These are phyloP conservation scores for Termitomyces eurrhizus DNA, from an alignment of 768 basidiomycete species.

Conservation along the genomic window DNA sequence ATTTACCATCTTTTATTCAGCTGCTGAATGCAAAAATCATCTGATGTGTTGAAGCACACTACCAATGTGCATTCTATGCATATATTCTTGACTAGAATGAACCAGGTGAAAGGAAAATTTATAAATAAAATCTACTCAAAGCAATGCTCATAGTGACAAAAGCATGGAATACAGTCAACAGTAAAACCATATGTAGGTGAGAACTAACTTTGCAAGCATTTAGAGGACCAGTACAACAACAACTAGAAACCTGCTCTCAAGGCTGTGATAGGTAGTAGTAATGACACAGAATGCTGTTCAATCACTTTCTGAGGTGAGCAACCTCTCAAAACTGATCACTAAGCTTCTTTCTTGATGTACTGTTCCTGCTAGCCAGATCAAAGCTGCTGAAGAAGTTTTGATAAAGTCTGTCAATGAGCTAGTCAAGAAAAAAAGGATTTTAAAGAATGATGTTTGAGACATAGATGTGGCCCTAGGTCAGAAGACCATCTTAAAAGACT, in stretches of 20 bases:
- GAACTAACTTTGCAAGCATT: not conserved
- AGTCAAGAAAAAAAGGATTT: not conserved
- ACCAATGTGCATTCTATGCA: conserved; percentile 22
- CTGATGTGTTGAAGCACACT: conserved; percentile 32
- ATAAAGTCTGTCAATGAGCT: not conserved
- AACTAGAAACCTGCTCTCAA: not conserved
- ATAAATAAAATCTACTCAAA: too few relatives aligned
- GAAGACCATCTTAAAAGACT: too few relatives aligned
- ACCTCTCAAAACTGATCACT: too few relatives aligned
- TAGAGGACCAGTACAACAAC: not conserved
- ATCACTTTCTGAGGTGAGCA: too few relatives aligned
- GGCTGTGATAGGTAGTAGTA: not conserved
- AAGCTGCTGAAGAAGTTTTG: not conserved
- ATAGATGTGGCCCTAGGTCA: too few relatives aligned
- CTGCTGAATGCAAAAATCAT: conserved; percentile 21
- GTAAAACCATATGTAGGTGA: not conserved
- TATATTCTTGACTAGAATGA: conserved; percentile 24
- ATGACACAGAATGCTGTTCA: too few relatives aligned
- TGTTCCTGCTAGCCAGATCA: not conserved
- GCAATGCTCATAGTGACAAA: not conserved
- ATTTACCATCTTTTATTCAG: conserved; percentile 15
- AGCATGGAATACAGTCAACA: not conserved
- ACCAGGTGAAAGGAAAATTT: too few relatives aligned
- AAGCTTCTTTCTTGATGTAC: not conserved
- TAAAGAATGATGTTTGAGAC: not conserved